Evolutionary conservation across 2,329 filamentous ascomycete genomes (phyloP), one percentile per base, ranked within the genome.

Genomic region (Trichoderma harzianum): DNA sequence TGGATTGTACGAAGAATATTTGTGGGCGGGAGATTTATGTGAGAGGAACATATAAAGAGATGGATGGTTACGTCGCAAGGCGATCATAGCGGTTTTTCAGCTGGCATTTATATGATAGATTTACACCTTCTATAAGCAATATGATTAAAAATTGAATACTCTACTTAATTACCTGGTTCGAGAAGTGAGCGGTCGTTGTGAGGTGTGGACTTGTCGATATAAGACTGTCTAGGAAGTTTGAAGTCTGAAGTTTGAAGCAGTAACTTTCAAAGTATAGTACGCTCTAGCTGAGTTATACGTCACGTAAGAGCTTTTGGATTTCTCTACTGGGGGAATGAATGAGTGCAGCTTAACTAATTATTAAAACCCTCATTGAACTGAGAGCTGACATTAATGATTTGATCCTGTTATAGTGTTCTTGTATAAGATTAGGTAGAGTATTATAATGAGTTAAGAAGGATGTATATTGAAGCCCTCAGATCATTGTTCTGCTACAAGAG

Each of bases 1-100:
- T 24, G n/a, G 28, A 11, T 30, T 28, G 39, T 36, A 36, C 8
- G 28, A 51, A 21, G 12, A n/a, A 26, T 3, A 8, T 26, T 36
- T 8, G 3, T 43, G 34, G n/a, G 7, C 16, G 39, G 18, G 32
- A 30, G 16, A 21, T 32, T 67, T 34, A 53, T 5, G 16, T 18
- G 34, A 53, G 47, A 32, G 36, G 32, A n/a, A 21, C 34, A 30
- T 36, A 69, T 62, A 70, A 55, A 70, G 66, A 72, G 58, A 30
- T 60, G 53, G 51, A 47, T 70, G 21, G 58, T 18, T 18, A 61
- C 71, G 71, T 70, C 71, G 71, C 71, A 72, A 72, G 71, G 71
- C 71, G 65, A 51, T 12, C 63, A 63, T 47, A 26, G 68, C 58
- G 68, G 43, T 63, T 55, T 39, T 61, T 32, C 28, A 28, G 53